These are phyloP conservation scores for Ambrosia hybrid DNA, from an alignment of 140 eudicot species.

Conservation along the genomic window DNA sequence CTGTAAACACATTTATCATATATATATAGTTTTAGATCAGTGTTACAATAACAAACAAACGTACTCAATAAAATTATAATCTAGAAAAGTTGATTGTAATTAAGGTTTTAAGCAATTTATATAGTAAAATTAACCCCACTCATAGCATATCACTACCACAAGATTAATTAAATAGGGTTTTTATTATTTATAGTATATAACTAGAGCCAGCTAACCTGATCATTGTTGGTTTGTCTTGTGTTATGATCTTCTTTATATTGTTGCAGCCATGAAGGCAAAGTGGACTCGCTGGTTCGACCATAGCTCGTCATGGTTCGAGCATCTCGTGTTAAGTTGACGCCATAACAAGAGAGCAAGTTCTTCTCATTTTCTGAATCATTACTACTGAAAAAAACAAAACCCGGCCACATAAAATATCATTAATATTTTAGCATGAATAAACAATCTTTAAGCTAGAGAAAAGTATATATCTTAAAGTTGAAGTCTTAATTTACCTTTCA, in stretches of 20 bases:
- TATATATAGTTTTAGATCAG: slow-evolving; percentile 18
- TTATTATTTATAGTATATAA: not conserved
- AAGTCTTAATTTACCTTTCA: slow-evolving; percentile 51
- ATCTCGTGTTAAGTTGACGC: slow-evolving; percentile 52
- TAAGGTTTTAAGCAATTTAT: too few relatives aligned
- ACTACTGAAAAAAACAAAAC: slow-evolving; percentile 30
- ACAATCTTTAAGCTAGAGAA: slow-evolving; percentile 15
- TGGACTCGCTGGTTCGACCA: slow-evolving; percentile 41
- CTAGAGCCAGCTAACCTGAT: slow-evolving; percentile 48
- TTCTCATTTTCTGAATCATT: slow-evolving; percentile 38
- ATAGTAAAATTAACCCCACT: too few relatives aligned
- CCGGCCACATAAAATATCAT: slow-evolving; percentile 16
- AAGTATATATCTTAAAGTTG: not conserved
- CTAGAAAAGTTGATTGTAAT: too few relatives aligned
- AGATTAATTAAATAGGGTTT: not conserved
- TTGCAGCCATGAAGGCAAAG: slow-evolving; percentile 84
- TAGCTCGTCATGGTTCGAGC: slow-evolving; percentile 43
- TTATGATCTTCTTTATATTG: slow-evolving; percentile 63
- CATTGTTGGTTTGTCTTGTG: slow-evolving; percentile 30
- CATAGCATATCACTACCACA: not conserved
- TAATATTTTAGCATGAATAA: slow-evolving; percentile 21
- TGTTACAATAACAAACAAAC: not conserved
- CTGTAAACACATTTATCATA: slow-evolving; percentile 33
- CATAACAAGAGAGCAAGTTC: slow-evolving; percentile 54
- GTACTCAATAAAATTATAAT: too few relatives aligned